A percentile compares a stretch with the other conserved stretches of the same genome.
phyloP scores from a whole-genome alignment of 345 rosid genomes.

The Cochlearia excelsa region DNA sequence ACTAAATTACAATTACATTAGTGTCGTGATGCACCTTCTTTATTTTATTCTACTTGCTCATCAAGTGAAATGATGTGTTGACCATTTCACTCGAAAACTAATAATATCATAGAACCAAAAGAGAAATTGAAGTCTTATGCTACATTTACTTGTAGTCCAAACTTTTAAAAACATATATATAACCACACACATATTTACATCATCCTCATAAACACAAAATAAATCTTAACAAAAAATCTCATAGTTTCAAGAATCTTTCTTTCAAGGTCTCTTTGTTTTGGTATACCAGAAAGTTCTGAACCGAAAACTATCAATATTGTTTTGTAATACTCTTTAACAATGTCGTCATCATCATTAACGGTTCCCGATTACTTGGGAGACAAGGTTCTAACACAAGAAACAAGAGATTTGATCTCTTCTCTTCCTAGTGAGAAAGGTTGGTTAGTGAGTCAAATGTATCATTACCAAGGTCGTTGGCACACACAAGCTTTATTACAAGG shows the following conservation, averaged over 20 bases:
- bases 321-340: neutral
- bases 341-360: neutral
- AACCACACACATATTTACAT: neutral
- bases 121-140: neutral
- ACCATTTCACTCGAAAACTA: neutral
- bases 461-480: constrained; percentile 53
- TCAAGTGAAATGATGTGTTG: neutral
- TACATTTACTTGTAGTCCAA: neutral
- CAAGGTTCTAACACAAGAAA: neutral
- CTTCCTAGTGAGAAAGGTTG: constrained; percentile 48
- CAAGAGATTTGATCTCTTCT: neutral
- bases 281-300: too few relatives aligned
- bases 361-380: neutral
- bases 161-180: neutral
- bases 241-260: too few relatives aligned
- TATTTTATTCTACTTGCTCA: neutral
- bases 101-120: too few relatives aligned
- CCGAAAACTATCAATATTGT: too few relatives aligned
- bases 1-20: too few relatives aligned
- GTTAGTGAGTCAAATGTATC: constrained; percentile 39
- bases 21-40: neutral
- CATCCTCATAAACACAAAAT: neutral
- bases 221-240: neutral
- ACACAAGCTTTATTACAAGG: constrained; percentile 20
- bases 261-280: too few relatives aligned